Evolutionary conservation across 257 asterid genomes (phyloP).

Genomic region (Nicotiana undulata): DNA sequence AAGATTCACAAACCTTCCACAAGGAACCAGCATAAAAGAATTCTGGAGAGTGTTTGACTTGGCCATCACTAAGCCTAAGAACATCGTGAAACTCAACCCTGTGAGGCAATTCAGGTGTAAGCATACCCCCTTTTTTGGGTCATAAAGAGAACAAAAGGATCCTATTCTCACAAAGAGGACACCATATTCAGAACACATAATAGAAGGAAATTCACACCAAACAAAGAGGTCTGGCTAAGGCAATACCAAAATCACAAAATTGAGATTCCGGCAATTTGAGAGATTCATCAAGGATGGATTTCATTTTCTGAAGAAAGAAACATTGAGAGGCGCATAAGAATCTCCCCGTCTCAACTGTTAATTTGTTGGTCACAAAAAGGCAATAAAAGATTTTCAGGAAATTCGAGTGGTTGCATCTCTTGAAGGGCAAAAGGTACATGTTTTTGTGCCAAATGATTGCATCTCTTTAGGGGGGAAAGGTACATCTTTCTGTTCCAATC

Average conservation of each 20-base stretch:
- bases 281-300: not conserved
- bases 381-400: not conserved
- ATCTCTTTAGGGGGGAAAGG: not conserved
- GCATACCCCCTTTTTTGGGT: not conserved
- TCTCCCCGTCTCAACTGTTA: not conserved
- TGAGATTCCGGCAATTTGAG: not conserved
- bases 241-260: not conserved
- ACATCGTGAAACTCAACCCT: slow-evolving; percentile 95
- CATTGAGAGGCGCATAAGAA: not conserved
- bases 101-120: slow-evolving; percentile 19
- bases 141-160: slow-evolving; percentile 1
- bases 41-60: slow-evolving; percentile 90
- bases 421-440: not conserved
- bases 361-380: not conserved
- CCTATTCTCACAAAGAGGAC: not conserved
- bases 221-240: not conserved
- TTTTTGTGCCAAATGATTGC: not conserved
- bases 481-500: not conserved
- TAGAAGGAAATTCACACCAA: slow-evolving; percentile 1
- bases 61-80: slow-evolving; percentile 86
- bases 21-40: slow-evolving; percentile 91
- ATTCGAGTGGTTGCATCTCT: not conserved
- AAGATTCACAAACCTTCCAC: slow-evolving; percentile 69
- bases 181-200: slow-evolving; percentile 5
- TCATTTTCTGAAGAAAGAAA: not conserved